A percentile compares a stretch with the other conserved stretches of the same genome.
Conservation (phyloP, 805 yeast species). For the Kuraishia capsulata region DNA sequence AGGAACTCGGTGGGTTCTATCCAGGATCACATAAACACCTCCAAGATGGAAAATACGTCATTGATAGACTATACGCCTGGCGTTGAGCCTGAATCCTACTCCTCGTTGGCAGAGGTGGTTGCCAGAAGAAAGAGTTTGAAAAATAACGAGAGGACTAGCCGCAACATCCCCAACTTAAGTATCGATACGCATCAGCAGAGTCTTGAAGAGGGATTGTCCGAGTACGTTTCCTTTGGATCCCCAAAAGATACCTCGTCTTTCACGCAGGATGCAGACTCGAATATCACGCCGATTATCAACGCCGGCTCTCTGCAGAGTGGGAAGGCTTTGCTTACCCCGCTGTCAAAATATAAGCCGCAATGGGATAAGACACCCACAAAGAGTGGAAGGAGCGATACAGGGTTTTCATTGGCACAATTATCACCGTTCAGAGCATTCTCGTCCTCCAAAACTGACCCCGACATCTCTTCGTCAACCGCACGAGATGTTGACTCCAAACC, state of each 20-base stretch:
- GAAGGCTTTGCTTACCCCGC: constrained; percentile 10
- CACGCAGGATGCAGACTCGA: constrained; percentile 6
- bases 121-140: neutral
- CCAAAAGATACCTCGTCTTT: constrained; percentile 17
- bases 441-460: neutral
- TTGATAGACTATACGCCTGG: neutral
- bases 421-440: neutral
- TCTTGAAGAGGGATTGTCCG: constrained; percentile 13
- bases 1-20: neutral
- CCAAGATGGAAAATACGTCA: neutral
- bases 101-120: neutral
- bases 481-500: neutral
- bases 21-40: neutral
- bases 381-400: neutral
- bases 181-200: neutral
- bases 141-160: neutral
- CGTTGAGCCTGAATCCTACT: neutral
- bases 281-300: neutral
- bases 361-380: neutral
- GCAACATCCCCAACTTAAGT: neutral
- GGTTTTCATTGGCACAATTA: neutral
- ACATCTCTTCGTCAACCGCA: neutral
- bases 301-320: neutral
- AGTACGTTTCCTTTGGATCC: constrained; percentile 32
- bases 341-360: constrained; percentile 5